Evolutionary conservation across 2,329 filamentous ascomycete species (phyloP).

Genomic region (Neofusicoccum ribis): DNA sequence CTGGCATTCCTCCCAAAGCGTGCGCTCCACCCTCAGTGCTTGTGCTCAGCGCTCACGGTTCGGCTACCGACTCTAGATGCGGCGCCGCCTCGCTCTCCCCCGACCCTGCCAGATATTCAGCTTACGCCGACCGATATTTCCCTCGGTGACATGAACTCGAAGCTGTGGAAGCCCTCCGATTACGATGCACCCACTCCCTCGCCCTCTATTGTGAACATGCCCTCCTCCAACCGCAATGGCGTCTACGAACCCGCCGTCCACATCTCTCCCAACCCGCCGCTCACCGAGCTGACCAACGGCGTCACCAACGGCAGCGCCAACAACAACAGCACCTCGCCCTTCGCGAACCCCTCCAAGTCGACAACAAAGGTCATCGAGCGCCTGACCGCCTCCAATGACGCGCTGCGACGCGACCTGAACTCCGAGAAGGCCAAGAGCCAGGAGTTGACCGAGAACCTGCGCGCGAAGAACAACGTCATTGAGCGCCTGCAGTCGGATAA

Average conservation of each 20-base stretch:
- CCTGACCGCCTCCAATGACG: constrained; percentile 73
- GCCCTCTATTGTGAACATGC: constrained; percentile 15
- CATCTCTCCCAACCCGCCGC: constrained; percentile 5
- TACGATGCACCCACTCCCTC: constrained; percentile 16
- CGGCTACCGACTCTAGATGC: constrained; percentile 16
- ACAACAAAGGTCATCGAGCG: constrained; percentile 59
- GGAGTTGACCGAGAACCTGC: constrained; percentile 63
- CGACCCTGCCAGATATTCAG: constrained; percentile 12
- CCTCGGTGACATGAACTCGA: constrained; percentile 17
- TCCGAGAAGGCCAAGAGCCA: constrained; percentile 50
- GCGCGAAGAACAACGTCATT: constrained; percentile 65
- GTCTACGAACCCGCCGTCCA: constrained; percentile 11
- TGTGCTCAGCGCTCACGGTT: not conserved
- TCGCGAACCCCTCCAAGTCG: constrained; percentile 18
- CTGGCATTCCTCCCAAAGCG: constrained; percentile 16
- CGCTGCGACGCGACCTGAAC: constrained; percentile 63
- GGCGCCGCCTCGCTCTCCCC: constrained; percentile 17
- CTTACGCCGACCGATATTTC: constrained; percentile 15
- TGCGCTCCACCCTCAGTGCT: not conserved
- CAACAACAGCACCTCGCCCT: constrained; percentile 7
- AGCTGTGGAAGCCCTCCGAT: constrained; percentile 9
- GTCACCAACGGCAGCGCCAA: constrained; percentile 1
- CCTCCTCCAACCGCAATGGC: constrained; percentile 18
- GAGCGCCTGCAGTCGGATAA: constrained; percentile 52
- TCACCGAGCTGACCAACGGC: constrained; percentile 14